These are phyloP conservation scores for Tricholoma matsutake DNA, from an alignment of 768 basidiomycete genomes.

Conservation along the genomic window DNA sequence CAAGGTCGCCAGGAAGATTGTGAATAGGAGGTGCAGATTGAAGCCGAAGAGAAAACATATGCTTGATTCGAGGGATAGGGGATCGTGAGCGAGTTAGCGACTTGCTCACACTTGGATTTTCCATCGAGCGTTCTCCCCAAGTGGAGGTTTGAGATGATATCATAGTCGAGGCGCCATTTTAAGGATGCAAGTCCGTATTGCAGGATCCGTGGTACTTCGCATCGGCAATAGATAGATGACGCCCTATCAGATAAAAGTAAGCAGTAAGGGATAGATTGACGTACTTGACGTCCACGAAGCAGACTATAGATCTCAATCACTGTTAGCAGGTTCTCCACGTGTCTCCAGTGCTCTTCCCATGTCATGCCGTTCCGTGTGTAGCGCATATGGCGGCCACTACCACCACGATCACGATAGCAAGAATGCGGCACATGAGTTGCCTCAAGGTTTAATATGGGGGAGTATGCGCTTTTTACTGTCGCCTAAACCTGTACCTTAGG, in stretches of 20 bases:
- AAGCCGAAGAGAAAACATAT: slow-evolving; percentile 13
- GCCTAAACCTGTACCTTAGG: too few relatives aligned
- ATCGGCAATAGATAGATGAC: neutral
- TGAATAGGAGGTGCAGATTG: slow-evolving; percentile 2
- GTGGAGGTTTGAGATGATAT: neutral
- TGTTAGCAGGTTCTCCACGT: neutral
- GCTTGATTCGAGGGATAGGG: slow-evolving; percentile 22
- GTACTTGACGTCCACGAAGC: neutral
- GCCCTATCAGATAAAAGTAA: neutral
- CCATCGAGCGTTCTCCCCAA: slow-evolving; percentile 4
- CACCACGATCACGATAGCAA: too few relatives aligned
- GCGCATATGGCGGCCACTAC: too few relatives aligned
- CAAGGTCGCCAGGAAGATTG: slow-evolving; percentile 19
- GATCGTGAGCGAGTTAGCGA: slow-evolving; percentile 12
- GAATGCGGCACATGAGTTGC: too few relatives aligned
- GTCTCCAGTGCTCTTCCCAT: neutral
- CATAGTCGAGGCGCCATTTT: neutral
- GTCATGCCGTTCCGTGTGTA: too few relatives aligned
- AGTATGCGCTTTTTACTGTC: too few relatives aligned
- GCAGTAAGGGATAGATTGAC: neutral
- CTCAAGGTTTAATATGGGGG: too few relatives aligned
- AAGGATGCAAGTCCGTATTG: neutral
- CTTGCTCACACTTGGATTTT: slow-evolving; percentile 9
- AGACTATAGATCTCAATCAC: neutral
- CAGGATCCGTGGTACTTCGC: neutral